Percentiles rank a stretch among this genome's conserved stretches.
Evolutionary conservation across 495 filamentous ascomycete genomes (phyloP).

Genomic region (Elasticomyces elasticus): DNA sequence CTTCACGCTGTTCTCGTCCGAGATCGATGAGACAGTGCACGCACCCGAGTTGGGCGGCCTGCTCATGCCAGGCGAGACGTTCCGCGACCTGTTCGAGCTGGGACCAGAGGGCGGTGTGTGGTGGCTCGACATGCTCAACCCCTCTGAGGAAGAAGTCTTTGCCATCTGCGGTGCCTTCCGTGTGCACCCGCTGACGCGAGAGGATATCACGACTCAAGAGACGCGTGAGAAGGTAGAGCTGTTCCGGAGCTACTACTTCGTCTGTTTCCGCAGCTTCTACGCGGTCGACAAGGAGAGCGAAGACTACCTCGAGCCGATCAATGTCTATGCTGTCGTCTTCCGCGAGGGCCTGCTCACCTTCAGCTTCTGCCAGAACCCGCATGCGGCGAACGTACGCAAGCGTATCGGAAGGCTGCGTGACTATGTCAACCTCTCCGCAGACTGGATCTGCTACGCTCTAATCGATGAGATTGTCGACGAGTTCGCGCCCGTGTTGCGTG

Average conservation of each 20-base stretch:
- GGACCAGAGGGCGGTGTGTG: slow-evolving; percentile 69
- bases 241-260: slow-evolving; percentile 94
- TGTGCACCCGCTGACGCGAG: slow-evolving; percentile 84
- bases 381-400: slow-evolving; percentile 79
- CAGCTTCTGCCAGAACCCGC: slow-evolving; percentile 73
- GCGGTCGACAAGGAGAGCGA: slow-evolving; percentile 70
- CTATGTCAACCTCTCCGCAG: slow-evolving; percentile 81
- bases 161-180: slow-evolving; percentile 85
- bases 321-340: slow-evolving; percentile 95
- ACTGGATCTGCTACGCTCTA: slow-evolving; percentile 98
- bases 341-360: slow-evolving; percentile 91
- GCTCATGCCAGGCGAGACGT: slow-evolving; percentile 75
- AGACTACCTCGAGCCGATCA: slow-evolving; percentile 75
- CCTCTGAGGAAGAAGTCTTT: slow-evolving; percentile 77
- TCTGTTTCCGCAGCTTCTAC: slow-evolving; percentile 89
- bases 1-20: slow-evolving; percentile 93
- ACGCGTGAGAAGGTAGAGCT: slow-evolving; percentile 96
- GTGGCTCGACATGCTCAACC: slow-evolving; percentile 92
- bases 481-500: slow-evolving; percentile 79
- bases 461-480: slow-evolving; percentile 98
- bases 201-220: slow-evolving; percentile 91
- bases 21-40: slow-evolving; percentile 82
- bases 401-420: slow-evolving; percentile 87
- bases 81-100: slow-evolving; percentile 79
- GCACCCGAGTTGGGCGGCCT: slow-evolving; percentile 79